phyloP scores from a whole-genome alignment of 768 basidiomycete genomes.

The Podaxis sp. region DNA sequence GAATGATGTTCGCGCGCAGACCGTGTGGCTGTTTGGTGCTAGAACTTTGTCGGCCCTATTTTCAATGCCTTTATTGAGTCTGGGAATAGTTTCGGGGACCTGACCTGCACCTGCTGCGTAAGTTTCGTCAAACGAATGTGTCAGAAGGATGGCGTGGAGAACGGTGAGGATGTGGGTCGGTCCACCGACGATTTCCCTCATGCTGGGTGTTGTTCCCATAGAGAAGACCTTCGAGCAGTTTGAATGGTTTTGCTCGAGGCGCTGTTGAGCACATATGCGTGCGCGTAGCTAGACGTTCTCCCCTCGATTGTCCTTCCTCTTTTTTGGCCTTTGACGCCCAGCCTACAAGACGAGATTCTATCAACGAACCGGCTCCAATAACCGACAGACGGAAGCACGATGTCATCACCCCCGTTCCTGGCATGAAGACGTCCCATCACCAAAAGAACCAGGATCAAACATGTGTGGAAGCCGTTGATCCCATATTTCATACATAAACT shows the following conservation, averaged over 20 bases:
- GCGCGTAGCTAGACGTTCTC: too few species aligned
- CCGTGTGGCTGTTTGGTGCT: not conserved
- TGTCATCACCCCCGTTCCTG: not conserved
- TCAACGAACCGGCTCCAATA: not conserved
- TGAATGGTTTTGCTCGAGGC: too few species aligned
- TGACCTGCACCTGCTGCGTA: not conserved
- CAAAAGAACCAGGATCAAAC: slow-evolving; percentile 2
- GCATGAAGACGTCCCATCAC: not conserved
- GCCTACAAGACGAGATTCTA: not conserved
- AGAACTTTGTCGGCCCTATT: not conserved
- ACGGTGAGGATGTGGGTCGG: not conserved
- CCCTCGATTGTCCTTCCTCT: too few species aligned
- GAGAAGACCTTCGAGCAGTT: too few species aligned
- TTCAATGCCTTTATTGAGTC: not conserved
- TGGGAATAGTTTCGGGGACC: not conserved
- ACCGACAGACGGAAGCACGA: not conserved
- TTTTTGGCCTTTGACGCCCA: not conserved
- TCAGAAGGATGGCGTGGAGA: not conserved
- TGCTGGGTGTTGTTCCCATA: not conserved
- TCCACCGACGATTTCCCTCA: not conserved
- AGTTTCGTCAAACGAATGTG: not conserved
- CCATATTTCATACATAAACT: not conserved
- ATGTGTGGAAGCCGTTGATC: slow-evolving; percentile 8
- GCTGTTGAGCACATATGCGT: too few species aligned
- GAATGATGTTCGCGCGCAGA: not conserved